These are phyloP conservation scores for Coix lacrymajobi DNA, from an alignment of 176 grass and related monocot genomes.

Conservation along the genomic window DNA sequence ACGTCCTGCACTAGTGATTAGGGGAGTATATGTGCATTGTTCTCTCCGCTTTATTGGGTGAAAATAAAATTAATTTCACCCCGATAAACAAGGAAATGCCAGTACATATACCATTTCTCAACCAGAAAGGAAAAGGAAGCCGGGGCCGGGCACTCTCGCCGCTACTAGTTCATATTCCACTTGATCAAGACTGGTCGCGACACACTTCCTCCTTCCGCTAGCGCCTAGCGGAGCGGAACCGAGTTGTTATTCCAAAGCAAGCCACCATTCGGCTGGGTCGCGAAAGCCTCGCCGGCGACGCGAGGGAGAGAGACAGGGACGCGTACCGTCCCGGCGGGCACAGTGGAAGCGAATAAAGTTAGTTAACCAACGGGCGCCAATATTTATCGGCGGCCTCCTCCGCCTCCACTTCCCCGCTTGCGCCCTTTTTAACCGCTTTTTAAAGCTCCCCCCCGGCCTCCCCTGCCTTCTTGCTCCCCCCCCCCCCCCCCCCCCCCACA, in stretches of 20 bases:
- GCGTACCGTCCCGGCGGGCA: background rate
- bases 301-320: background rate
- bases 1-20: too few relatives aligned
- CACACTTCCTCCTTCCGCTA: background rate
- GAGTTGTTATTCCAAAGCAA: slow-evolving; percentile 24
- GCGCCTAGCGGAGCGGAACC: background rate
- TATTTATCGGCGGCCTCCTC: slow-evolving; percentile 35
- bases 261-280: background rate
- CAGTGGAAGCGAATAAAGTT: slow-evolving; percentile 31
- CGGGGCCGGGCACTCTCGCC: background rate
- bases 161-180: slow-evolving; percentile 12
- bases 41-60: background rate
- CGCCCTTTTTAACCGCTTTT: slow-evolving; percentile 53
- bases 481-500: slow-evolving; percentile 27
- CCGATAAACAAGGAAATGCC: background rate
- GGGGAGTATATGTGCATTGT: background rate
- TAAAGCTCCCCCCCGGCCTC: slow-evolving; percentile 13
- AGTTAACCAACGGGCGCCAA: slow-evolving; percentile 47
- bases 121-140: background rate
- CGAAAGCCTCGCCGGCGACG: background rate
- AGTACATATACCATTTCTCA: background rate
- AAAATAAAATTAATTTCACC: background rate
- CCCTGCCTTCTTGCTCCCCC: slow-evolving; percentile 21
- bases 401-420: slow-evolving; percentile 20
- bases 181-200: slow-evolving; percentile 21